phyloP scores from a whole-genome alignment of 208 protist genomes.

The Herpetomonas tarakana region DNA sequence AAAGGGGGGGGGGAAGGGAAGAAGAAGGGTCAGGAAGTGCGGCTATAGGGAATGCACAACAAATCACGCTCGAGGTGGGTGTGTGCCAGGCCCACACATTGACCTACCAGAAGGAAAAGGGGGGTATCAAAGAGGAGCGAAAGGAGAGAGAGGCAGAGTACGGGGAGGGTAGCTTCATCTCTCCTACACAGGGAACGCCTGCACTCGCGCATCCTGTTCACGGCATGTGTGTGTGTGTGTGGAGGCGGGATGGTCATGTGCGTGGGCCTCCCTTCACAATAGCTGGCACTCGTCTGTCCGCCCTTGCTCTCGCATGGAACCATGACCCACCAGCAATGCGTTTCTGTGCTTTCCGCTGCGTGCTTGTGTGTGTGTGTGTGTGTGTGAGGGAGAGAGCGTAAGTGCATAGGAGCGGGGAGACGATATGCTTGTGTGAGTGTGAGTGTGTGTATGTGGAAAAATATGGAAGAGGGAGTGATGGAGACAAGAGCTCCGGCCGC shows the following conservation, averaged over 20 bases:
- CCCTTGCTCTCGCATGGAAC: neutral
- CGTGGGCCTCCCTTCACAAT: neutral
- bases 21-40: neutral
- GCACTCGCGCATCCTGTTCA: neutral
- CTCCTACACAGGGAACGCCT: too few relatives aligned
- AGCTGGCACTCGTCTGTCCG: too few relatives aligned
- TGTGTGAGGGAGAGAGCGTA: neutral
- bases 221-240: constrained; percentile 2
- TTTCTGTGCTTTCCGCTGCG: too few relatives aligned
- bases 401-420: too few relatives aligned
- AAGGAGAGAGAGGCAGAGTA: neutral
- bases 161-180: neutral
- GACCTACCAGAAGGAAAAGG: neutral
- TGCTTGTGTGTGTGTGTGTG: too few relatives aligned
- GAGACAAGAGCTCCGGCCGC: neutral
- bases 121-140: neutral
- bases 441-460: neutral
- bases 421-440: too few relatives aligned
- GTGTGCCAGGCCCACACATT: too few relatives aligned
- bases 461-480: neutral
- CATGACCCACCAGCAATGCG: too few relatives aligned
- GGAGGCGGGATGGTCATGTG: too few relatives aligned
- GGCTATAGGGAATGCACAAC: neutral
- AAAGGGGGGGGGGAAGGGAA: neutral
- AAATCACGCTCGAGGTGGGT: too few relatives aligned